These are phyloP conservation scores for Globisporangium barbulae DNA, from an alignment of 352 stramenopile species.

Conservation along the genomic window DNA sequence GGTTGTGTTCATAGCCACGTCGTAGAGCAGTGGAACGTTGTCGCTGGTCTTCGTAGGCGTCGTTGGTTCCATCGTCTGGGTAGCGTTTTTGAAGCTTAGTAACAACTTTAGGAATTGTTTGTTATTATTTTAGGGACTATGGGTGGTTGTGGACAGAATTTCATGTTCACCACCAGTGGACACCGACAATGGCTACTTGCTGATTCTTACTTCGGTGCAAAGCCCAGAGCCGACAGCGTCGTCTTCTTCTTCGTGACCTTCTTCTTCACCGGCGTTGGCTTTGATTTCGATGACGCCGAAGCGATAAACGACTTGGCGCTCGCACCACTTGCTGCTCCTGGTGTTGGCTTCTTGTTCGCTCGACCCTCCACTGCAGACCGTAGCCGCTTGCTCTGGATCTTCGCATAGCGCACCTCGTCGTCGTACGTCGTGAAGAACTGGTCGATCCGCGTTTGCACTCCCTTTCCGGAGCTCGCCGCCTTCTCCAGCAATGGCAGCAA, in stretches of 20 bases:
- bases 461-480: slow-evolving; percentile 24
- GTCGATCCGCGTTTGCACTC: slow-evolving; percentile 92
- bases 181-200: background rate
- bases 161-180: too few species aligned
- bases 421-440: slow-evolving; percentile 96
- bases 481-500: slow-evolving; percentile 89
- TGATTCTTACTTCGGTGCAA: slow-evolving; percentile 1
- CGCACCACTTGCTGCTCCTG: background rate
- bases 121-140: too few species aligned
- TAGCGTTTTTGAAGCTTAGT: too few species aligned
- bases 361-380: slow-evolving; percentile 67
- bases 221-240: slow-evolving; percentile 9
- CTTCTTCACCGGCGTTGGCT: slow-evolving; percentile 9
- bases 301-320: background rate
- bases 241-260: slow-evolving; percentile 19
- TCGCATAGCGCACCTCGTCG: slow-evolving; percentile 94
- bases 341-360: background rate
- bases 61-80: too few species aligned
- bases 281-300: background rate
- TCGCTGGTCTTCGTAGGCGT: too few species aligned
- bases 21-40: too few species aligned
- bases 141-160: background rate
- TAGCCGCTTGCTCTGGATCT: slow-evolving; percentile 88
- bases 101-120: too few species aligned
- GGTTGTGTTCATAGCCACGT: too few species aligned